A percentile compares a stretch with the other conserved stretches of the same genome.
Conservation (phyloP, 2,329 filamentous ascomycete species). For the Coniochaeta pulveracea region DNA sequence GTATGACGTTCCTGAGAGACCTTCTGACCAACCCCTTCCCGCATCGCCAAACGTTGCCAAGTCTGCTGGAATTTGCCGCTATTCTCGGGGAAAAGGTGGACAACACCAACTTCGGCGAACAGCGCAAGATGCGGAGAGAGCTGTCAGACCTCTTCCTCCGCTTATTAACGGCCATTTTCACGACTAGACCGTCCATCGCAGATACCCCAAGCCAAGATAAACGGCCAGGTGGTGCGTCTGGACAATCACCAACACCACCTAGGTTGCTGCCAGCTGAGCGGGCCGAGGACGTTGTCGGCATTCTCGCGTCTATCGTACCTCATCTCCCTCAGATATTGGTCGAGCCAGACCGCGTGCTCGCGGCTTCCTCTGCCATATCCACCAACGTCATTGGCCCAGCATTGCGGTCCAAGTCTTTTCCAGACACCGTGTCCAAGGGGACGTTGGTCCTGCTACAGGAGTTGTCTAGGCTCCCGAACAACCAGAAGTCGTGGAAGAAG, state of each 20-base stretch:
- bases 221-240: constrained; percentile 21
- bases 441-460: constrained; percentile 66
- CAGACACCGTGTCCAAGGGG: constrained; percentile 65
- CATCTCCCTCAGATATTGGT: constrained; percentile 74
- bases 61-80: constrained; percentile 77
- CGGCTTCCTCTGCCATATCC: constrained; percentile 70
- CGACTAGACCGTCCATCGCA: constrained; percentile 67
- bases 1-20: constrained; percentile 80
- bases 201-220: constrained; percentile 36
- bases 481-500: constrained; percentile 85
- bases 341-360: constrained; percentile 72
- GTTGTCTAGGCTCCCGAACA: constrained; percentile 64
- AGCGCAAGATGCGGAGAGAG: constrained; percentile 82
- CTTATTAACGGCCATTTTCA: constrained; percentile 86
- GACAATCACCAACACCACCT: constrained; percentile 14
- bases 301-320: constrained; percentile 68
- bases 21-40: constrained; percentile 89
- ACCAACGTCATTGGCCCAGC: constrained; percentile 72
- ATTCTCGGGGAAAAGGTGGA: constrained; percentile 91
- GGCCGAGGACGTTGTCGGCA: constrained; percentile 66
- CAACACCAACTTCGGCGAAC: constrained; percentile 94
- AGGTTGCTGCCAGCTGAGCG: constrained; percentile 31
- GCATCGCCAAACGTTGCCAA: constrained; percentile 80
- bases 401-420: constrained; percentile 76
- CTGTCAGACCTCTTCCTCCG: constrained; percentile 81